These are phyloP conservation scores for Delonix regia DNA, from an alignment of 306 rosid genomes.

Conservation along the genomic window DNA sequence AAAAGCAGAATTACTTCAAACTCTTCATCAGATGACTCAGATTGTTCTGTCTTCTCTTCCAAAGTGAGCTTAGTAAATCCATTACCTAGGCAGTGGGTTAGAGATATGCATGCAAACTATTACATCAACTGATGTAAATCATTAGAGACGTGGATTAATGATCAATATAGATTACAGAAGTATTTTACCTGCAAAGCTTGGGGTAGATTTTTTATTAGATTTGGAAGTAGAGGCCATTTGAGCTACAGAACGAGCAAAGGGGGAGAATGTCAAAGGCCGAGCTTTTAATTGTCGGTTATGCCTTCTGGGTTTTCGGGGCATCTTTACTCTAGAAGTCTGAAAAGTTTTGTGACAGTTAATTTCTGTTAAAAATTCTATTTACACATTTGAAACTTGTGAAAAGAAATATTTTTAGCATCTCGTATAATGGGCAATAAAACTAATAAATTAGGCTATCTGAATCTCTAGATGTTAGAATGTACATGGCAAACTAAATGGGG, in stretches of 20 bases:
- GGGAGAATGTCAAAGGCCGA: slow-evolving; percentile 66
- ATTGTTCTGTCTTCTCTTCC: slow-evolving; percentile 38
- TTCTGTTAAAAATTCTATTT: not conserved
- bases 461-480: not conserved
- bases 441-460: slow-evolving; percentile 2
- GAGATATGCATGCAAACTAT: slow-evolving; percentile 4
- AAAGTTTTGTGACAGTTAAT: not conserved
- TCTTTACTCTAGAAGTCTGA: slow-evolving; percentile 25
- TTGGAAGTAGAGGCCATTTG: slow-evolving; percentile 36
- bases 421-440: not conserved
- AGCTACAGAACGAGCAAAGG: slow-evolving; percentile 64
- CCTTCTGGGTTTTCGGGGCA: slow-evolving; percentile 58
- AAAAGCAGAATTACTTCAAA: slow-evolving; percentile 51
- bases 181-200: slow-evolving; percentile 33
- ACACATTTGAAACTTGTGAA: not conserved
- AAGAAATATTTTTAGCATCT: not conserved
- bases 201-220: slow-evolving; percentile 32
- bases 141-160: not conserved
- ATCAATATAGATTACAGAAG: not conserved
- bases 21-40: slow-evolving; percentile 63
- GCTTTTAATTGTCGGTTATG: slow-evolving; percentile 30
- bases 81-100: slow-evolving; percentile 44
- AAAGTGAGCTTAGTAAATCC: slow-evolving; percentile 30
- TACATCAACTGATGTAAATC: slow-evolving; percentile 35
- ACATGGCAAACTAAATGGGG: not conserved